Percentiles rank a stretch among this genome's conserved stretches.
These are phyloP conservation scores for Hanseniaspora hatyaiensis DNA, from an alignment of 805 yeast genomes.

Conservation along the genomic window DNA sequence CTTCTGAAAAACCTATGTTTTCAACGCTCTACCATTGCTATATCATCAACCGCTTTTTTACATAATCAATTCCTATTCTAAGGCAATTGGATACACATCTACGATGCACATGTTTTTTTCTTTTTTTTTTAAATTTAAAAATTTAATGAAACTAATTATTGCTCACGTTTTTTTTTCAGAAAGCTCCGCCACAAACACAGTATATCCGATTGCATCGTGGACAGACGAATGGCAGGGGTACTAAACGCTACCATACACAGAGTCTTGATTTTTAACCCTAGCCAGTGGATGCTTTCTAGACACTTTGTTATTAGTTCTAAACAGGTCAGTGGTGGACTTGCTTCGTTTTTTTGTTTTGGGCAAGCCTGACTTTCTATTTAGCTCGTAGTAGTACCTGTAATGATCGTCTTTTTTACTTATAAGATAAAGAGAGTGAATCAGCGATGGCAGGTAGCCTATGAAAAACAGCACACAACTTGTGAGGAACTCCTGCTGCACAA, in stretches of 20 bases:
- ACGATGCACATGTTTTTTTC: no score
- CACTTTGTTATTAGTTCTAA: background rate
- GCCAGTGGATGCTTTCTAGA: background rate
- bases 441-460: constrained; percentile 59
- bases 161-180: no score
- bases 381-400: constrained; percentile 28
- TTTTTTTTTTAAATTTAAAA: no score
- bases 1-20: no score
- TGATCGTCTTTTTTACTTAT: constrained; percentile 35
- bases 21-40: no score
- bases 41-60: no score
- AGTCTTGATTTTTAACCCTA: background rate
- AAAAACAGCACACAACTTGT: constrained; percentile 50
- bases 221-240: no score
- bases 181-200: no score
- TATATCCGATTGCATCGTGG: no score
- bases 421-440: constrained; percentile 57
- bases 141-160: no score
- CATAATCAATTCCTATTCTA: no score
- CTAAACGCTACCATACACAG: constrained; percentile 4
- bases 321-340: background rate
- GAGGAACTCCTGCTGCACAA: constrained; percentile 26
- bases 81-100: no score
- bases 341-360: background rate
- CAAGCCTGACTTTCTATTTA: constrained; percentile 5